Evolutionary conservation across 2,329 filamentous ascomycete species (phyloP), one percentile per base, ranked within the genome.

Genomic region (Penicillium thymicola): DNA sequence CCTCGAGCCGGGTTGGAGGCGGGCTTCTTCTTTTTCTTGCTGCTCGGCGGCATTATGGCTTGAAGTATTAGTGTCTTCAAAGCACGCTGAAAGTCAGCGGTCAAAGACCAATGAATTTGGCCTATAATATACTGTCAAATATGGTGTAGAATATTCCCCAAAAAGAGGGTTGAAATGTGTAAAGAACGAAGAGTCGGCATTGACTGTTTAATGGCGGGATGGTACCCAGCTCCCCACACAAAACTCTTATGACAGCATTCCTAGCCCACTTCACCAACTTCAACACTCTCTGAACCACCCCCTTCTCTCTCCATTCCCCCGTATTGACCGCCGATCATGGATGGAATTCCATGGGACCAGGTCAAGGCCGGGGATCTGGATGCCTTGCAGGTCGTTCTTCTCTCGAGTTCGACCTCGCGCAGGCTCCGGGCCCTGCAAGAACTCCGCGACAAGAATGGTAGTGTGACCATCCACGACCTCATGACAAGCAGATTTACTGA

Each of bases 1-100:
- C 92, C 94, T 73, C 94, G 84, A 38, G 92, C 91, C 58, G 92
- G 90, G 75, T 97, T 97, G 32, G 88, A 85, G 27, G 85, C 84
- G 54, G 89, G 82, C 83, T 97, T 97, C 81, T 91, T 95, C 79
- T 97, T 96, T 78, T 96, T 96, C 76, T 90, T 89, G 60, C 90
- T 89, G 60, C 80, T 79, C 14, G 76, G 71, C 38, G 89, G 88
- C 89, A 93, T 93, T 47, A 37, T 62, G 52, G 34, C 42, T 46
- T 41, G 40, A 36, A 52, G 40, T 52, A 56, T 32, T 28, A 44
- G 37, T 25, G 43, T 55, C 59, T 62, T 52, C 16, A n/a, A 51
- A 37, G 36, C 32, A 57, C 36, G 54, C 30, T 32, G 21, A 44
- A 54, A 57, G 49, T 52, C 42, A 56, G 54, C 38, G 38, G 42